Conservation (phyloP, 1,139 yeast genomes). For the Candida glucosophila region DNA sequence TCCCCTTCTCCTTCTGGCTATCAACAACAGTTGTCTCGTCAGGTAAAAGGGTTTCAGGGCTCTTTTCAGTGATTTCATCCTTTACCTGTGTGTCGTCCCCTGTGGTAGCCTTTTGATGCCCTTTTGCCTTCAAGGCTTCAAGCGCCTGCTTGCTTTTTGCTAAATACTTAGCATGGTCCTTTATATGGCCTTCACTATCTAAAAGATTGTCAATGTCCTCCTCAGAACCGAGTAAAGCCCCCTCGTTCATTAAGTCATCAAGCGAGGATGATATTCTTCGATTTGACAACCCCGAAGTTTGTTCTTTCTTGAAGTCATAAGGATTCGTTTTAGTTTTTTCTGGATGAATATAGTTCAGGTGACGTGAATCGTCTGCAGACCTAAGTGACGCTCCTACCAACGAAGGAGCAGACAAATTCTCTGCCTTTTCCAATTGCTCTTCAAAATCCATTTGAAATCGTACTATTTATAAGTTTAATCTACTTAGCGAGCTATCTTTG, state of each 20-base stretch:
- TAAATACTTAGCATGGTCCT: slow-evolving; percentile 25
- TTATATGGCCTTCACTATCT: slow-evolving; percentile 46
- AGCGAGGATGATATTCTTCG: slow-evolving; percentile 35
- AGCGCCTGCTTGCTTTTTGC: not conserved
- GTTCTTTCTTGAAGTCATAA: slow-evolving; percentile 9
- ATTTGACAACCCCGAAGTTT: slow-evolving; percentile 6
- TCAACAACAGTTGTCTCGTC: slow-evolving; percentile 24
- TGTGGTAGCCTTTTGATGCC: slow-evolving; percentile 1
- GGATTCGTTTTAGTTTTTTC: slow-evolving; percentile 22
- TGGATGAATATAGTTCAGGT: slow-evolving; percentile 41
- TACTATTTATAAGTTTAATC: no score
- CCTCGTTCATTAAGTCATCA: slow-evolving; percentile 51
- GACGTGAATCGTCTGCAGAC: slow-evolving; percentile 42
- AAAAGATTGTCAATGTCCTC: slow-evolving; percentile 44
- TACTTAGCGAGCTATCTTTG: no score
- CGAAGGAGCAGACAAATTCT: slow-evolving; percentile 43
- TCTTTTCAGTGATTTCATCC: slow-evolving; percentile 24
- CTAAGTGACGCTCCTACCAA: slow-evolving; percentile 48
- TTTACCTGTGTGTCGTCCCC: slow-evolving; percentile 2
- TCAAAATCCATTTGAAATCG: slow-evolving; percentile 39
- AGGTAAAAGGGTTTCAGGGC: slow-evolving; percentile 82
- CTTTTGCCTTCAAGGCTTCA: slow-evolving; percentile 9
- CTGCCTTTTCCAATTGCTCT: slow-evolving; percentile 46
- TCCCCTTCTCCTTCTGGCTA: not conserved
- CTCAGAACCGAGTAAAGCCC: slow-evolving; percentile 52